A percentile compares a stretch with the other conserved stretches of the same genome.
phyloP scores from a whole-genome alignment of 805 yeast genomes.

The Ogataea philodendri region DNA sequence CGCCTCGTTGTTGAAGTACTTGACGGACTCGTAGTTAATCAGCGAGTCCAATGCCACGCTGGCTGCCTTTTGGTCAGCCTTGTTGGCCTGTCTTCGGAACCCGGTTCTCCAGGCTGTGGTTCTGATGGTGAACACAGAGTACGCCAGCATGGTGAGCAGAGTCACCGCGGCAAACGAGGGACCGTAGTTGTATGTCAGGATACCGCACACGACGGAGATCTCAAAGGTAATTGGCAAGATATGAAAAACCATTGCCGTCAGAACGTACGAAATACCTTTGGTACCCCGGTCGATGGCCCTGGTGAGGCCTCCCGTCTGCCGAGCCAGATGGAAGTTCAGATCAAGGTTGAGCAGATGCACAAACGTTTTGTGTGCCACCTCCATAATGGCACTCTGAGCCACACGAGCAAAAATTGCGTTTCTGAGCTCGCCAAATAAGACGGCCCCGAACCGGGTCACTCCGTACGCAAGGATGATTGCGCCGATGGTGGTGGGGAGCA shows the following conservation, averaged over 20 bases:
- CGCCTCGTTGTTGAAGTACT: constrained; percentile 87
- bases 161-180: constrained; percentile 86
- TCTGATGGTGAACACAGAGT: constrained; percentile 79
- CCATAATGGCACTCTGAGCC: constrained; percentile 89
- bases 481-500: constrained; percentile 63
- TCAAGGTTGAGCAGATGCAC: constrained; percentile 80
- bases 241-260: constrained; percentile 97
- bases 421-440: constrained; percentile 87
- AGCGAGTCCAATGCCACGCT: constrained; percentile 90
- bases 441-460: constrained; percentile 90
- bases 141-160: constrained; percentile 80
- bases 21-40: constrained; percentile 91
- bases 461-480: constrained; percentile 82
- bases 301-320: constrained; percentile 95
- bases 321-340: constrained; percentile 80
- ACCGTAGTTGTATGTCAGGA: constrained; percentile 91
- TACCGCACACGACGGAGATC: constrained; percentile 89
- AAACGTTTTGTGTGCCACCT: constrained; percentile 87
- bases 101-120: constrained; percentile 97
- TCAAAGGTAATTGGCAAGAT: constrained; percentile 91
- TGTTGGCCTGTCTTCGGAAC: constrained; percentile 84
- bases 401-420: constrained; percentile 96
- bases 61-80: constrained; percentile 95
- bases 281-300: constrained; percentile 98
- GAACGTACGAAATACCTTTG: constrained; percentile 90